Evolutionary conservation across 108 stramenopile species (phyloP), one percentile per base, ranked within the genome.

Genomic region (Hondaea fermentalgiana): DNA sequence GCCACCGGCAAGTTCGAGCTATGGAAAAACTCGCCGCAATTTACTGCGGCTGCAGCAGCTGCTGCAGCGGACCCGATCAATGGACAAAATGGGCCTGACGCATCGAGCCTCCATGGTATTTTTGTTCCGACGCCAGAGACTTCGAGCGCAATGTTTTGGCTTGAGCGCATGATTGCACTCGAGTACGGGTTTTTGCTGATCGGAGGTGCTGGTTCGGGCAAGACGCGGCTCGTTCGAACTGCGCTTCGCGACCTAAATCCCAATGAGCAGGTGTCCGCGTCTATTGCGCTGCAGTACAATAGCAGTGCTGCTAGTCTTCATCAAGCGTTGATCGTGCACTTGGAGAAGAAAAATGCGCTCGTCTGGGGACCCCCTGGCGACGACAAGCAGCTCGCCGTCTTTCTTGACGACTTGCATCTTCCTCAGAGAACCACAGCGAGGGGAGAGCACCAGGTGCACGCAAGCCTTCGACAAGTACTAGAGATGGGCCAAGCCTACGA

Each of bases 61-160:
- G 64, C n/a, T 23, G 19, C 59, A 2, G n/a, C 59, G n/a, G n/a
- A n/a, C 19, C 59, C 59, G n/a, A 59, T 35, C 35, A 35, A 35
- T 35, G 35, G 35, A 1, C 35, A 35, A 35, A 35, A 35, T 35
- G 35, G 35, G 35, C 35, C 35, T 35, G 35, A 35, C 35, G 35
- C 35, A 35, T 35, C 35, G 35, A 35, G 35, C 35, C 35, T 59
- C 59, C 59, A 59, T 59, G 35, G 23, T 23, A 69, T 95, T 5
- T 94, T 93, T 28, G 94, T 95, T n/a, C 95, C 94, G 5, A 95
- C 95, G 1, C 93, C 94, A 6, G 94, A 95, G 92, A 93, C 94
- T 35, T 91, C 93, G 64, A 91, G 92, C 2, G 93, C 94, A 4
- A 91, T 91, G n/a, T 95, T 91, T 59, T 95, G 95, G 95, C 91